Base-by-base conservation (phyloP, 495 filamentous ascomycete species). In the Penicillium subrubescens region DNA sequence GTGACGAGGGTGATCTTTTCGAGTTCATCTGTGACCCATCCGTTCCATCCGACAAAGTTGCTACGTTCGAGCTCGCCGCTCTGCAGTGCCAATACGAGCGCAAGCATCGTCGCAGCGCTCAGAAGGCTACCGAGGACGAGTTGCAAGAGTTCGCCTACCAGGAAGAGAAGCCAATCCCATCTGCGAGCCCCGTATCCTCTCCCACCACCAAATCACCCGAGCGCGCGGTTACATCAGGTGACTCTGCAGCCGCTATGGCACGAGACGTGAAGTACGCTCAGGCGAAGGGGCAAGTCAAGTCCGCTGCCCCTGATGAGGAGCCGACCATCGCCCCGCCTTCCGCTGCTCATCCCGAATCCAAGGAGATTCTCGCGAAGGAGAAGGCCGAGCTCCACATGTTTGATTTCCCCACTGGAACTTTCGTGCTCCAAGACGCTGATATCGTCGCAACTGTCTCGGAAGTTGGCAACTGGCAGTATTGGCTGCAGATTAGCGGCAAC, bases 1-100 rank as follows among this genome's bases (percentile, higher is more conserved):
- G 95, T 41, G 96, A 98, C 81, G 81, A 87, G 7, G 94, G 93
- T 35, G 95, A 99, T 74, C 84, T 98, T 15, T 98, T 91, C 81
- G 94, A 99, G 75, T 98, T 98, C 70, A 90, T 98, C 65, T 98
- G 94, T 77, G 96, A 97, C 74, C 72, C 79, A 10, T 86, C 85
- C 29, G 87, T 90, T 33, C 82, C 87, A 39, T 79, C 89, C 7
- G 83, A 86, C 15, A 90, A 92, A 64, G 90, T 94, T 11, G 81
- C 88, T 23, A 85, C 88, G 8, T 98, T 99, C 76, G 90, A 94
- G 75, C 82, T 89, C 33, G 89, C 92, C 43, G 93, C 96, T 17
- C 83, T 89, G 39, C 89, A 97, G 83, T 98, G 96, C 75, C 95
- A 99, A 74, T 99, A 93, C 89, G 95, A 99, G 82, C 86, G 96